Base-by-base conservation (phyloP, 331 rosid species). In the Quercus tomentella region DNA sequence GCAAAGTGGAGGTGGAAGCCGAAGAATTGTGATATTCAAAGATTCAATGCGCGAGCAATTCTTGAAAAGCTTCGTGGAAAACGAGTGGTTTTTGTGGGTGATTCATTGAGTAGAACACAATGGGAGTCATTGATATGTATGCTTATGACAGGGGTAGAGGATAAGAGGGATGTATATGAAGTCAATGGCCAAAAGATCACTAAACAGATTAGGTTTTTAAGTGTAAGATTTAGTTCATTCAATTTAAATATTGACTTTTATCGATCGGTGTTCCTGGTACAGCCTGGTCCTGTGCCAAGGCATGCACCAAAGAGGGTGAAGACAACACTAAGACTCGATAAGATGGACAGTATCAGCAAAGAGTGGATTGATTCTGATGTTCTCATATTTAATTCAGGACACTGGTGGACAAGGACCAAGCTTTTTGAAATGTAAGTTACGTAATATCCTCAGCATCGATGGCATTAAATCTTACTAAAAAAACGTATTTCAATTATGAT, bases 41-140 rank as follows among this genome's bases (percentile, higher is more conserved):
- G 91, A 86, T 90, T 95, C 72, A 72, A 87, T 70, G 97, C 83
- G 1, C 80, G 43, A 1, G 14, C 68, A 21, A 73, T 88, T 57
- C 89, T 95, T 21, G 89, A 88, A 73, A 77, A 68, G 49, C 93
- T 91, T 84, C 83, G 92, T 4, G 98, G 99, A 75, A 95, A 91
- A 79, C 67, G 98, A 49, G 93, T 91, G 25, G 96, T 93, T 77
- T 89, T 95, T 70, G 96, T 95, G 1, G 99, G 99, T 0, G 99
- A 95, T 79, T 95, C 97, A 12, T 79, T 93, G 89, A 88, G 97
- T 77, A 86, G 99, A 84, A 91, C 98, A 7, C 99, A 95, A 56
- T 93, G 98, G 99, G 99, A 93, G 84, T 95, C 99, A 67, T 86
- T 90, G 85, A 85, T 93, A 66, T 90, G 98, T 77, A 72, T 95